phyloP scores from a whole-genome alignment of 73 alveolate species.

The Paramecium pentaurelia region DNA sequence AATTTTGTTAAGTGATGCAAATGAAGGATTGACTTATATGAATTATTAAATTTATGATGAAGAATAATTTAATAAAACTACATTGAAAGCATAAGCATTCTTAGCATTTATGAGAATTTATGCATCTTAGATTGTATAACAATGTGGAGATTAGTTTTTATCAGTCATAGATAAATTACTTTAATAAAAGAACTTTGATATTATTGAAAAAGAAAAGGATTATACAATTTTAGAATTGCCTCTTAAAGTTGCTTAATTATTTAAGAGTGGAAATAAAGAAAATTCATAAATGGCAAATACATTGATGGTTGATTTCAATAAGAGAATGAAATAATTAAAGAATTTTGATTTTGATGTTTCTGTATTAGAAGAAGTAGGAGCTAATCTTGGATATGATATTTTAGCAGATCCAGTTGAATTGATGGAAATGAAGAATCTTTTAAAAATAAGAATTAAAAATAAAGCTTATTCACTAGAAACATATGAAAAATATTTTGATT shows the following conservation, averaged over 20 bases:
- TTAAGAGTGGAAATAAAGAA: background rate
- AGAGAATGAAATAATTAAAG: background rate
- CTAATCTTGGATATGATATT: constrained; percentile 32
- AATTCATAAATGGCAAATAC: background rate
- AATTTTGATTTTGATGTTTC: background rate
- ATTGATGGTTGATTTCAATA: background rate
- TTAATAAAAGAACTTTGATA: background rate
- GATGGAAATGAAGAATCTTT: constrained; percentile 32
- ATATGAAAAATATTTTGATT: constrained; percentile 41
- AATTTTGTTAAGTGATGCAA: background rate
- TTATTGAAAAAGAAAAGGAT: background rate
- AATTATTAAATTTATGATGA: background rate
- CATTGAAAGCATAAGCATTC: background rate
- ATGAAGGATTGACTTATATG: background rate
- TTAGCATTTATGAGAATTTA: background rate
- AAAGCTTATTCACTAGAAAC: constrained; percentile 30
- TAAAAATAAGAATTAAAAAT: constrained; percentile 20
- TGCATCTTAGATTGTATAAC: background rate
- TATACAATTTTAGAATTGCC: constrained; percentile 24
- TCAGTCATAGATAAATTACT: background rate
- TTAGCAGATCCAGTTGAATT: constrained; percentile 39
- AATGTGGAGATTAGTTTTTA: background rate
- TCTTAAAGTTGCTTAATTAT: background rate
- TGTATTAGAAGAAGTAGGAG: constrained; percentile 19
- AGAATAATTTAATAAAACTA: background rate